Evolutionary conservation across 2,329 filamentous ascomycete species (phyloP).

Genomic region (Claviceps digitariae): DNA sequence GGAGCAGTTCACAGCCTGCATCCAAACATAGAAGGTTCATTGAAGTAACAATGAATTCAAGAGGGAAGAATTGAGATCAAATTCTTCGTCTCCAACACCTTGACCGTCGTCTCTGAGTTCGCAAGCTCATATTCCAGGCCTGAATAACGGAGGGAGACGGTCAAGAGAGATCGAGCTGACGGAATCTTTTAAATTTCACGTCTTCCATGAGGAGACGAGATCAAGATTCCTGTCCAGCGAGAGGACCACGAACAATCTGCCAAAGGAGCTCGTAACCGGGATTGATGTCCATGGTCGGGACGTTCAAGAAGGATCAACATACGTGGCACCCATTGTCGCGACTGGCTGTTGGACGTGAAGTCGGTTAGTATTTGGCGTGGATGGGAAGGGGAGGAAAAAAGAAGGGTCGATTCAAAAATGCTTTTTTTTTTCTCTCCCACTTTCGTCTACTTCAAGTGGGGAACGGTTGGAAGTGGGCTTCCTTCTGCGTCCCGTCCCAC

Average conservation of each 20-base stretch:
- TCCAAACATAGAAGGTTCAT: neutral
- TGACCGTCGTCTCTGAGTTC: constrained; percentile 44
- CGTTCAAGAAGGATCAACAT: constrained; percentile 29
- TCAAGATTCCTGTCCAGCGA: constrained; percentile 48
- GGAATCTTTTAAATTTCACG: constrained; percentile 18
- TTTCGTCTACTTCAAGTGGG: constrained; percentile 4
- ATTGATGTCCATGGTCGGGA: constrained; percentile 18
- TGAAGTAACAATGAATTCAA: constrained; percentile 57
- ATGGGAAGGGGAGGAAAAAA: constrained; percentile 10
- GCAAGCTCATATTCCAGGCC: constrained; percentile 32
- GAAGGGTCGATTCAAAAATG: neutral
- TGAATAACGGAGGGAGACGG: constrained; percentile 43
- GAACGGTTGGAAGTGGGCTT: neutral
- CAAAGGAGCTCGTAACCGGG: constrained; percentile 39
- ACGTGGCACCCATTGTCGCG: constrained; percentile 39
- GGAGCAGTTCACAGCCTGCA: constrained; percentile 15
- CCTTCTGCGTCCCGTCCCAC: neutral
- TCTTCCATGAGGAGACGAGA: neutral
- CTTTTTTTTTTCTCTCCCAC: constrained; percentile 4
- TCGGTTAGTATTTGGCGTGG: constrained; percentile 26
- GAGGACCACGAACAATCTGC: constrained; percentile 72
- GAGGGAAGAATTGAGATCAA: constrained; percentile 45
- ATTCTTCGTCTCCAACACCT: constrained; percentile 71
- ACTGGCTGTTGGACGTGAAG: constrained; percentile 21
- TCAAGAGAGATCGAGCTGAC: constrained; percentile 71